phyloP scores from a whole-genome alignment of 768 basidiomycete species.

The Mycena belliarum region DNA sequence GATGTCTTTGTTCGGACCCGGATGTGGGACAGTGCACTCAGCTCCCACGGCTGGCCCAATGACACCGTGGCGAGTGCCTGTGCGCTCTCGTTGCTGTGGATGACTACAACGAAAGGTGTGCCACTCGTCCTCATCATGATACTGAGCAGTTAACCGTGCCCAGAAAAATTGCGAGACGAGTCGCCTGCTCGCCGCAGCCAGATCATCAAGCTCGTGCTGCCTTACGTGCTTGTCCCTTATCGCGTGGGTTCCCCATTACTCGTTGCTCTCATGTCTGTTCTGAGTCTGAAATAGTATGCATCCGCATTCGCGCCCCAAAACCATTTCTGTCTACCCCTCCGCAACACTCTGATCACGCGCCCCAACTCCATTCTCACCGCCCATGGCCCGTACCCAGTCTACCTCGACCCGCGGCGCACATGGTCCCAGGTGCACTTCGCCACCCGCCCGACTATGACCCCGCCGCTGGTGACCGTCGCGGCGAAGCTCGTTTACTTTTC shows the following conservation, averaged over 20 bases:
- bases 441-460: conserved; percentile 27
- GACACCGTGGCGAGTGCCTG: conserved; percentile 52
- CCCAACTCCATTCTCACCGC: conserved; percentile 30
- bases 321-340: conserved; percentile 58
- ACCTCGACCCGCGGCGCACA: conserved; percentile 36
- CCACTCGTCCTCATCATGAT: not conserved
- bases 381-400: conserved; percentile 52
- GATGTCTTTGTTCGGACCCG: conserved; percentile 45
- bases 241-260: conserved; percentile 37
- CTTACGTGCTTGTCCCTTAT: conserved; percentile 50
- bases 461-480: conserved; percentile 53
- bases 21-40: conserved; percentile 41
- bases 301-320: conserved; percentile 60
- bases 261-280: conserved; percentile 4
- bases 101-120: conserved; percentile 53
- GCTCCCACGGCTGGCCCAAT: conserved; percentile 55
- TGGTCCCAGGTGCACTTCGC: conserved; percentile 33
- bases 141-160: not conserved
- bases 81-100: conserved; percentile 67
- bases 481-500: conserved; percentile 67
- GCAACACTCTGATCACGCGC: conserved; percentile 19
- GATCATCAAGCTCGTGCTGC: conserved; percentile 37
- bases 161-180: conserved; percentile 34
- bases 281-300: conserved; percentile 43
- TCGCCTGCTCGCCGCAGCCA: conserved; percentile 27